Evolutionary conservation across 495 filamentous ascomycete genomes (phyloP).

Genomic region (Aspergillus coremiiformis): DNA sequence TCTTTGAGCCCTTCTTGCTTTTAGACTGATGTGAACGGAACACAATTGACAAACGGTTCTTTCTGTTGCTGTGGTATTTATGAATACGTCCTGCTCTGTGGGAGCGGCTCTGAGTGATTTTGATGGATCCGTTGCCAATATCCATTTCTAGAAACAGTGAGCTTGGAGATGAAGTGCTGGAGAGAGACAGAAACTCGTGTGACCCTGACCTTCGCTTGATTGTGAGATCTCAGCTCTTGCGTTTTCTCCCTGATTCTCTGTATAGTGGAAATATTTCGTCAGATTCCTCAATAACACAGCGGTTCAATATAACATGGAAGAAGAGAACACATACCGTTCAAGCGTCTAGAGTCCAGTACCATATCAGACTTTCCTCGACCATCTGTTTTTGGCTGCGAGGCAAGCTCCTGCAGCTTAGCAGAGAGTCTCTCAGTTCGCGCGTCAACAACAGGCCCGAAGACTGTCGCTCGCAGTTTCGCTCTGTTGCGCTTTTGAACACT

Average conservation of each 20-base stretch:
- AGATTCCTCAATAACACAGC: too few relatives aligned
- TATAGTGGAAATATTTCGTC: background rate
- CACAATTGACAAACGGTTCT: constrained; percentile 38
- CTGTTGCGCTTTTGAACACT: constrained; percentile 73
- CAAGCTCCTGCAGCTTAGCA: constrained; percentile 69
- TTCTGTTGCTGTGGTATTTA: constrained; percentile 35
- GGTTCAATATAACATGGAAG: background rate
- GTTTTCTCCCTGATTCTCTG: constrained; percentile 16
- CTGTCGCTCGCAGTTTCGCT: constrained; percentile 60
- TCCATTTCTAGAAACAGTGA: constrained; percentile 34
- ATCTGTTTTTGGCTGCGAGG: constrained; percentile 50
- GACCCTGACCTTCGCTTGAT: constrained; percentile 21
- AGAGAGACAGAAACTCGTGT: background rate
- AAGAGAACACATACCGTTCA: constrained; percentile 21
- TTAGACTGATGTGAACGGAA: constrained; percentile 28
- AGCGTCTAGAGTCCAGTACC: constrained; percentile 12
- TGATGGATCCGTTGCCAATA: constrained; percentile 19
- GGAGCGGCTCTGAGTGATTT: constrained; percentile 17
- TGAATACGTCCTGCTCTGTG: constrained; percentile 29
- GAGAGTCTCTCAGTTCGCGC: constrained; percentile 72
- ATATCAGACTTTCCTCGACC: constrained; percentile 18
- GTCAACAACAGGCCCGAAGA: constrained; percentile 71
- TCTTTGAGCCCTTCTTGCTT: constrained; percentile 24
- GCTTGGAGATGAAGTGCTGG: background rate
- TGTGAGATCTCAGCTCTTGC: constrained; percentile 12